Base-by-base conservation (phyloP, 805 yeast species). In the Wickerhamomyces ciferrii region DNA sequence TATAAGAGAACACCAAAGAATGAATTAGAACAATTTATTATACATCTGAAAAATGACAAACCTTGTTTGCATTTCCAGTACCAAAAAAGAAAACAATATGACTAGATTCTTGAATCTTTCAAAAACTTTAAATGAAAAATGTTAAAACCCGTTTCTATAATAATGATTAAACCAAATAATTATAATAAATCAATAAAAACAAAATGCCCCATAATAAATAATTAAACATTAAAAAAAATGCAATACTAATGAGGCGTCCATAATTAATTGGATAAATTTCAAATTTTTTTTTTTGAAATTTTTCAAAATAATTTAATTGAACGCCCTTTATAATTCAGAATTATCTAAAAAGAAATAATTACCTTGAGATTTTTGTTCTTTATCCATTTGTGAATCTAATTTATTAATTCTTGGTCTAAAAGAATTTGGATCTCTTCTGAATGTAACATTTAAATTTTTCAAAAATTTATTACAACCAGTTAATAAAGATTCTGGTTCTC, bases 341-440 rank as follows among this genome's bases (percentile, higher is more conserved):
- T 71, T 81, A 63, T 92, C 99, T 71, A 94, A 78, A 81, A 94
- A 94, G 83, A 94, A 94, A 75, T 86, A 94, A 76, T 92, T 91
- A 51, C 99, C 99, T 43, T 81, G 63, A 39, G 79, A 64, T 74
- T 94, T 94, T 72, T 94, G 99, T 74, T 94, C 98, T 72, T 86
- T 94, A 71, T 94, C 99, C 96, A 94, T 89, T 77, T 94, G 99
- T 45, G 98, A 91, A 63, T 87, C 98, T 64, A 88, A 74, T 72
- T 94, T 94, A 76, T 94, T 94, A 68, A 94, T 94, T 81, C 99
- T 87, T 62, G 99, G 99, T 74, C 99, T 86, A 79, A 81, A 94
- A 47, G 97, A 87, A 66, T 83, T 89, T 61, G 99, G 98, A 73
- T 94, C 99, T 76, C 99, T 89, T 83, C 99, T 88, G 76, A 94